Evolutionary conservation across 2,329 filamentous ascomycete genomes (phyloP).

Genomic region (Domatiomyces catenatus): DNA sequence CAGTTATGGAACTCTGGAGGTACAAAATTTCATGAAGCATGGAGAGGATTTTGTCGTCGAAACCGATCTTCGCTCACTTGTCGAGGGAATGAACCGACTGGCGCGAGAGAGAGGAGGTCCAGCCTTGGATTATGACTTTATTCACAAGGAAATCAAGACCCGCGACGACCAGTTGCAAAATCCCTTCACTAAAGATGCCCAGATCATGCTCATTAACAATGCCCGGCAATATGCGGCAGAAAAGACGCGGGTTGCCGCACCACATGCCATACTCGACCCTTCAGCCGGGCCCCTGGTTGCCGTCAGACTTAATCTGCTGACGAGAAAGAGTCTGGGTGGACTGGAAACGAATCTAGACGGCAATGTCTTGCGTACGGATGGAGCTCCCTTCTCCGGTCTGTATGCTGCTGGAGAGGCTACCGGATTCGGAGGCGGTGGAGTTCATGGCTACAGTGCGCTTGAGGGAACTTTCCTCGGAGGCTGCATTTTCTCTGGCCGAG

Average conservation of each 20-base stretch:
- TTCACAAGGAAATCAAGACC: conserved; percentile 36
- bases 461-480: conserved; percentile 49
- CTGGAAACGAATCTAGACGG: conserved; percentile 26
- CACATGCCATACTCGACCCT: conserved; percentile 40
- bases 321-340: conserved; percentile 43
- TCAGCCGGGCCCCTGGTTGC: conserved; percentile 45
- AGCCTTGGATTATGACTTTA: conserved; percentile 29
- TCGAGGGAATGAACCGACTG: conserved; percentile 44
- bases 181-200: conserved; percentile 43
- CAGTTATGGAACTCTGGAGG: conserved; percentile 37
- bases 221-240: conserved; percentile 43
- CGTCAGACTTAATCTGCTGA: conserved; percentile 45
- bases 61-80: conserved; percentile 40
- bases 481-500: conserved; percentile 47
- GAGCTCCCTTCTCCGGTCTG: conserved; percentile 23
- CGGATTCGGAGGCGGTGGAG: conserved; percentile 40
- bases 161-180: conserved; percentile 44
- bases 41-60: conserved; percentile 45
- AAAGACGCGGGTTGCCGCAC: conserved; percentile 36
- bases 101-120: conserved; percentile 33
- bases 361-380: conserved; percentile 24
- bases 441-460: conserved; percentile 47
- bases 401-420: conserved; percentile 9
- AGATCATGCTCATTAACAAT: conserved; percentile 47
- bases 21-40: conserved; percentile 44